A percentile compares a stretch with the other conserved stretches of the same genome.
phyloP scores from a whole-genome alignment of 345 rosid species.

The Carallia pectinifolia region DNA sequence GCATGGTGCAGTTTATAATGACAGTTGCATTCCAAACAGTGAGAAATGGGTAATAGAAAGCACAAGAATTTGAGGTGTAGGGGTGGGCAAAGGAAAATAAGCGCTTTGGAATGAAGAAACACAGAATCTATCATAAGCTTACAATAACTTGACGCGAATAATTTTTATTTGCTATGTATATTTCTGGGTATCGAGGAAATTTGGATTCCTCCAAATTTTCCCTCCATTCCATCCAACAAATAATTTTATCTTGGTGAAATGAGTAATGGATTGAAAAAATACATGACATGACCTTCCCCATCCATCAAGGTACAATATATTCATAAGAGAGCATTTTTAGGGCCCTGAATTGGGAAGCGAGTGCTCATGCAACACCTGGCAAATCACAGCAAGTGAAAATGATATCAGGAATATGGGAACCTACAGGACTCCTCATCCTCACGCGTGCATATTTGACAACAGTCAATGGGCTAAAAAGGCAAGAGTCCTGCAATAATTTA shows the following conservation, averaged over 20 bases:
- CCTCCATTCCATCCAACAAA: no score
- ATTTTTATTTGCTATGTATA: no score
- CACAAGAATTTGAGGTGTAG: no score
- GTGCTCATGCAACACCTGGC: background rate
- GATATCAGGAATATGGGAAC: background rate
- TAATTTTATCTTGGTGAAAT: background rate
- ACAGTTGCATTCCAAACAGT: no score
- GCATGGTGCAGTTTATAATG: no score
- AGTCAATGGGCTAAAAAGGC: background rate
- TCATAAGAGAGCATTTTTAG: background rate
- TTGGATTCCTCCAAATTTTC: no score
- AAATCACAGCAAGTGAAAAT: background rate
- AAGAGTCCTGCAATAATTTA: slow-evolving; percentile 3
- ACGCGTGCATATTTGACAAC: slow-evolving; percentile 2
- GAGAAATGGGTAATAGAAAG: no score
- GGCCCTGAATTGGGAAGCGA: background rate
- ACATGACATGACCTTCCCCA: background rate
- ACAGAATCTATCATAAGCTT: background rate
- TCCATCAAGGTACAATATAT: background rate
- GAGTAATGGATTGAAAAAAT: background rate
- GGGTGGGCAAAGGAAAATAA: no score
- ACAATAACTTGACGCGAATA: slow-evolving; percentile 1
- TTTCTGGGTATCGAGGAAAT: no score
- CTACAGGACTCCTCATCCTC: background rate
- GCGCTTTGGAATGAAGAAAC: background rate